Conservation (phyloP, 345 rosid genomes). For the Populus davidiana region DNA sequence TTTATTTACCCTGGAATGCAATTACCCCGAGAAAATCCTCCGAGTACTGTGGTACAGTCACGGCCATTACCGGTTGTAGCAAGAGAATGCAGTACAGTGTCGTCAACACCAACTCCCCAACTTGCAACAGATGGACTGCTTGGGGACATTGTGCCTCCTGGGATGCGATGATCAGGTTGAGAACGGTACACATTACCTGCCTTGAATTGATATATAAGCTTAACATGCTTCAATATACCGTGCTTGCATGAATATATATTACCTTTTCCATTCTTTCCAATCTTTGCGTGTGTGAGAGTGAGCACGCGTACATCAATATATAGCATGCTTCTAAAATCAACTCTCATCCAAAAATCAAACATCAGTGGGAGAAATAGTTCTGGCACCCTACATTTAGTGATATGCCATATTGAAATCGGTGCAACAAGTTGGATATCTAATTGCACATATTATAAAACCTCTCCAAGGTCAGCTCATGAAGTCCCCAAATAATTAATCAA, state of each 20-base stretch:
- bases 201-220: not conserved
- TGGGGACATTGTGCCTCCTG: slow-evolving; percentile 82
- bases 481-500: not conserved
- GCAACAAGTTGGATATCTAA: not conserved
- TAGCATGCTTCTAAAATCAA: not conserved
- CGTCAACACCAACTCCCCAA: slow-evolving; percentile 1
- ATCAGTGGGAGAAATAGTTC: not conserved
- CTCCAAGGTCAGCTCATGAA: not conserved
- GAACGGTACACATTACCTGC: slow-evolving; percentile 24
- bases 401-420: not conserved
- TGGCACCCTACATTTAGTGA: not conserved
- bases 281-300: not conserved
- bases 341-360: not conserved
- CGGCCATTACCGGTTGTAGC: slow-evolving; percentile 23
- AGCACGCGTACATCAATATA: not conserved
- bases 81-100: slow-evolving; percentile 5
- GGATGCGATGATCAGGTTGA: slow-evolving; percentile 55
- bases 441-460: not conserved
- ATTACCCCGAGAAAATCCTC: slow-evolving; percentile 37
- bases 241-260: not conserved
- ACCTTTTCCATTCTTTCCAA: not conserved
- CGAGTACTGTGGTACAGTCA: slow-evolving; percentile 14
- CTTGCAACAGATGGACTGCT: slow-evolving; percentile 62
- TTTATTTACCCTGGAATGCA: slow-evolving; percentile 47
- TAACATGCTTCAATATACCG: not conserved